Evolutionary conservation across 139 green algal genomes (phyloP), one percentile per base, ranked within the genome.

Genomic region (Chlorella vulgaris): DNA sequence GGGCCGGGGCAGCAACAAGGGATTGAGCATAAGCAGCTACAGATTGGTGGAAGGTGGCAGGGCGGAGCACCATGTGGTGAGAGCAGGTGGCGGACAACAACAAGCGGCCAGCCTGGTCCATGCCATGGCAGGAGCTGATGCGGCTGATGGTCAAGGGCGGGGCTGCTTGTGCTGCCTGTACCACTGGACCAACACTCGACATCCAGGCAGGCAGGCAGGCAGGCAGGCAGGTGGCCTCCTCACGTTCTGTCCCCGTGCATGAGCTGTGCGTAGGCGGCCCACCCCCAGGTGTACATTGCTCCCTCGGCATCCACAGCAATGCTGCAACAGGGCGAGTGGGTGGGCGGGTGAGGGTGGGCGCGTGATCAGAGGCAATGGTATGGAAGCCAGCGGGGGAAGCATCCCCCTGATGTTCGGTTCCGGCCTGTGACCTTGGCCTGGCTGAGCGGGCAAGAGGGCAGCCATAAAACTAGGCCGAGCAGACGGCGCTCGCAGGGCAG

Each of bases 201-300:
- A 1, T 10, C 47, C 22, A 31, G 0, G 0, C 38, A 36, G 6
- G 33, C 35, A 7, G 19, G n/a, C n/a, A n/a, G 21, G n/a, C 0
- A n/a, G n/a, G n/a, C n/a, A n/a, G n/a, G n/a, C n/a, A n/a, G n/a
- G n/a, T n/a, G n/a, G n/a, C n/a, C n/a, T 8, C 40, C 91, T 88
- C 77, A 96, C 91, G 88, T 76, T 19, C 85, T 76, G 86, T 95
- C 88, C 0, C 94, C 94, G 42, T 95, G 91, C 35, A 94, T 94
- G 40, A 98, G 89, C 88, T 98, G 95, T 18, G 93, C 95, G 73
- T 97, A 98, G 81, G 96, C 96, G 87, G 69, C 88, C 95, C 95
- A 98, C 70, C 95, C 95, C 86, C 93, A 98, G 1, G 93, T 95
- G 80, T 90, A 97, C 47, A 98, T 65, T 7, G 36, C 65, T 15